Evolutionary conservation across 2,329 filamentous ascomycete species (phyloP).

Genomic region (Pseudocercospora cruenta): DNA sequence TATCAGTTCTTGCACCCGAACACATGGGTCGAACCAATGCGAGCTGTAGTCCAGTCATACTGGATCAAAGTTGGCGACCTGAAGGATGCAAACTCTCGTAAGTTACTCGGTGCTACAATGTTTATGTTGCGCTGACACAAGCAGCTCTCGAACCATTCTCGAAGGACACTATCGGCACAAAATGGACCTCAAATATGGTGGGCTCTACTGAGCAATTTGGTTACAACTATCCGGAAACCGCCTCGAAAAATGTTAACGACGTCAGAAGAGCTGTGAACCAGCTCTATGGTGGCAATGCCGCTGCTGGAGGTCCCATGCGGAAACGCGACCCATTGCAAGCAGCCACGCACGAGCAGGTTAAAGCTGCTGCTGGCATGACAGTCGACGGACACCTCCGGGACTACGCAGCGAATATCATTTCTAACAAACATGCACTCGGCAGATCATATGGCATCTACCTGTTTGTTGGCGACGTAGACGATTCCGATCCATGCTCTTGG

Average conservation of each 20-base stretch:
- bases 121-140: constrained; percentile 6
- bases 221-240: constrained; percentile 74
- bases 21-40: constrained; percentile 63
- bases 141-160: constrained; percentile 61
- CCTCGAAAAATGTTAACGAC: constrained; percentile 44
- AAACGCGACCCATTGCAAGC: constrained; percentile 17
- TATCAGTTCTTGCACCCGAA: constrained; percentile 76
- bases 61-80: constrained; percentile 59
- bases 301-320: constrained; percentile 22
- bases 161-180: constrained; percentile 58
- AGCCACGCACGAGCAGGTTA: constrained; percentile 12
- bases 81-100: constrained; percentile 35
- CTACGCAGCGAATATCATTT: constrained; percentile 70
- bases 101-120: constrained; percentile 5
- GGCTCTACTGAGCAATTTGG: constrained; percentile 66
- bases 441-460: constrained; percentile 68
- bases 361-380: constrained; percentile 35
- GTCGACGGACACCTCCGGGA: constrained; percentile 56
- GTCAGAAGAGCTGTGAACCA: constrained; percentile 61
- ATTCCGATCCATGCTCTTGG: constrained; percentile 56
- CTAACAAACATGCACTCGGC: constrained; percentile 62
- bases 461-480: constrained; percentile 62
- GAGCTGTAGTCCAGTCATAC: constrained; percentile 61
- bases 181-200: constrained; percentile 69
- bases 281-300: constrained; percentile 58